Evolutionary conservation across 2,329 filamentous ascomycete species (phyloP).

Genomic region (Aspergillus viridinutans): DNA sequence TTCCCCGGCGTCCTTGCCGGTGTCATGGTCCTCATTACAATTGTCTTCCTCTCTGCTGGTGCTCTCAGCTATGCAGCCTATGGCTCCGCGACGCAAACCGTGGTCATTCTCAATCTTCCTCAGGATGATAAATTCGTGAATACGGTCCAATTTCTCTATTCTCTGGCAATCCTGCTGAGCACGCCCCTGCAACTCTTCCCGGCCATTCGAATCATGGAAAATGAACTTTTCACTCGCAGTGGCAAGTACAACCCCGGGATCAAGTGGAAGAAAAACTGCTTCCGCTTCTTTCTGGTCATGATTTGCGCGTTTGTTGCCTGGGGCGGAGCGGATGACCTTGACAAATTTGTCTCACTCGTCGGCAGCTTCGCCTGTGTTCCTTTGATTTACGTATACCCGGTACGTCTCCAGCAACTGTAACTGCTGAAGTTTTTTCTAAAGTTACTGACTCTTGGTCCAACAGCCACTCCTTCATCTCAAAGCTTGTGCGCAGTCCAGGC

Average conservation of each 20-base stretch:
- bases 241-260: conserved; percentile 98
- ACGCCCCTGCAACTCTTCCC: conserved; percentile 97
- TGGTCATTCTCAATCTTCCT: conserved; percentile 91
- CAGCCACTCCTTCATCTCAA: conserved; percentile 87
- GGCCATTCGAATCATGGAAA: conserved; percentile 93
- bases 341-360: conserved; percentile 95
- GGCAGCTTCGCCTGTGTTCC: conserved; percentile 98
- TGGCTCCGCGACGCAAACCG: conserved; percentile 90
- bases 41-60: conserved; percentile 86
- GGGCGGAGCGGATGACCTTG: conserved; percentile 85
- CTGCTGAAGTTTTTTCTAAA: not conserved
- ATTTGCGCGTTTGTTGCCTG: conserved; percentile 84
- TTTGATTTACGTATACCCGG: conserved; percentile 94
- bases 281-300: conserved; percentile 88
- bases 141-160: conserved; percentile 92
- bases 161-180: conserved; percentile 91
- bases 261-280: conserved; percentile 99
- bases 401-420: conserved; percentile 50
- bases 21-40: conserved; percentile 93
- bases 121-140: conserved; percentile 96
- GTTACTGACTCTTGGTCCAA: conserved; percentile 6
- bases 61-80: conserved; percentile 94
- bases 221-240: conserved; percentile 85
- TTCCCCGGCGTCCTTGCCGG: conserved; percentile 83
- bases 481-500: conserved; percentile 65